Conservation (phyloP, 1,284 basidiomycete genomes). For the Rhodotorula sp. region DNA sequence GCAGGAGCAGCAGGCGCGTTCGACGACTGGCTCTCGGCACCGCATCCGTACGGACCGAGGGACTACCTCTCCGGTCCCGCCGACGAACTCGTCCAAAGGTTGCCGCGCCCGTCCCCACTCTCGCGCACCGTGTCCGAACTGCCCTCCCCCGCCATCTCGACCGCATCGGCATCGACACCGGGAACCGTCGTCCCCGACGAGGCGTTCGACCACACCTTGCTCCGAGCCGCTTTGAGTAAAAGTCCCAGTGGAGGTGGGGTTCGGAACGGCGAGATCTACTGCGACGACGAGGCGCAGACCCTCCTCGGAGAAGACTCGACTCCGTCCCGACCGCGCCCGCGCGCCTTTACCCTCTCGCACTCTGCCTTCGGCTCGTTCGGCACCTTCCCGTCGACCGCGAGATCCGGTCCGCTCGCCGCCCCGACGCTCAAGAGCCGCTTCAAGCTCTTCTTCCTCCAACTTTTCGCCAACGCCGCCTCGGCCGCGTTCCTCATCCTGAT, state of each 20-base stretch:
- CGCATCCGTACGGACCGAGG: constrained; percentile 9
- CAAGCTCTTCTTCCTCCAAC: constrained; percentile 54
- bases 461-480: constrained; percentile 55
- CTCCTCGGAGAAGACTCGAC: constrained; percentile 38
- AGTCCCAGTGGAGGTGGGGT: background rate
- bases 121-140: constrained; percentile 19
- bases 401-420: constrained; percentile 43
- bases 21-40: background rate
- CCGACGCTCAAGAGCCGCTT: constrained; percentile 45
- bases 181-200: constrained; percentile 5
- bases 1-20: background rate
- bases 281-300: background rate
- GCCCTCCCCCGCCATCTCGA: constrained; percentile 37
- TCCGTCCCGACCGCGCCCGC: constrained; percentile 40
- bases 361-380: constrained; percentile 43
- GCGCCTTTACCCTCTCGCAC: constrained; percentile 41
- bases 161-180: constrained; percentile 16
- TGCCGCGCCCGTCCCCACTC: constrained; percentile 37
- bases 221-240: background rate
- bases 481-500: constrained; percentile 56
- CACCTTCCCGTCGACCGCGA: constrained; percentile 45
- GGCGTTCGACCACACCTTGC: constrained; percentile 2
- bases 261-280: background rate
- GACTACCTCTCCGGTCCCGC: constrained; percentile 32
- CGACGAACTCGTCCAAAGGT: constrained; percentile 34